A percentile compares a stretch with the other conserved stretches of the same genome.
phyloP scores from a whole-genome alignment of 768 basidiomycete genomes.

The Termitomyces sp. region DNA sequence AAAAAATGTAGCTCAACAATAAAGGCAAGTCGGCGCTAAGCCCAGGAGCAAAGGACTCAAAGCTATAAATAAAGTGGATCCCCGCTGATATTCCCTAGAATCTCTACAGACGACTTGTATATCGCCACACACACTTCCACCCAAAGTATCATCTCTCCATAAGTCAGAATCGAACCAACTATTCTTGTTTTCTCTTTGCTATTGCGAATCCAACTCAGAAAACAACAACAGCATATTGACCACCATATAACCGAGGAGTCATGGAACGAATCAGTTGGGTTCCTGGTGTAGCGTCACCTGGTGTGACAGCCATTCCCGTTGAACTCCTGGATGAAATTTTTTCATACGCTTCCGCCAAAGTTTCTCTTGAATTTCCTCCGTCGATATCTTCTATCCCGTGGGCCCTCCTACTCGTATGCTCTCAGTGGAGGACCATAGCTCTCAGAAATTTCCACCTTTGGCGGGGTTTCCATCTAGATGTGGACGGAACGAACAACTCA shows the following conservation, averaged over 20 bases:
- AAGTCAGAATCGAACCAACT: too few species aligned
- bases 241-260: too few species aligned
- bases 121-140: too few species aligned
- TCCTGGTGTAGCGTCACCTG: neutral
- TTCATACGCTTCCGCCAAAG: neutral
- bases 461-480: neutral
- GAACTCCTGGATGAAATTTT: neutral
- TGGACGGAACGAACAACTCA: neutral
- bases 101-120: too few species aligned
- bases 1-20: too few species aligned
- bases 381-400: neutral
- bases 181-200: too few species aligned
- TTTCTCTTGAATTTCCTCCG: neutral
- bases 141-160: too few species aligned
- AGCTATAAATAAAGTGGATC: too few species aligned
- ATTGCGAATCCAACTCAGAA: neutral
- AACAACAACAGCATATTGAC: neutral
- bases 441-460: neutral
- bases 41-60: too few species aligned
- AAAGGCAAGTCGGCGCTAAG: too few species aligned
- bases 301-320: neutral
- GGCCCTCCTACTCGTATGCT: neutral
- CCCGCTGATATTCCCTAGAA: too few species aligned
- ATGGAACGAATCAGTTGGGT: neutral
- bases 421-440: neutral